Evolutionary conservation across 2,329 filamentous ascomycete species (phyloP).

Genomic region (Corinectria fuckeliana): DNA sequence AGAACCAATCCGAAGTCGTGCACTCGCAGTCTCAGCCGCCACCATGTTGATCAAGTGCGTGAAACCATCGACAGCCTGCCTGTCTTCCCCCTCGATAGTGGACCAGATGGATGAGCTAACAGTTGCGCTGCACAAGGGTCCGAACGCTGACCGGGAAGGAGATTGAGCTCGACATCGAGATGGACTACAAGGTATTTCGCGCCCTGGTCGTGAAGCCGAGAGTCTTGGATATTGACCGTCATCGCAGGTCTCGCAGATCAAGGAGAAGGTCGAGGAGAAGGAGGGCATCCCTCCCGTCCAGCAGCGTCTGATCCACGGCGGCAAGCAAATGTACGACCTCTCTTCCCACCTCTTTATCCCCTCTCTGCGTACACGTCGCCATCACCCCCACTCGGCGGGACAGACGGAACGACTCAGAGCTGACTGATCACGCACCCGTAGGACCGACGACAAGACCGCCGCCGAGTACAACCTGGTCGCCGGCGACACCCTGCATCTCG

Average conservation of each 20-base stretch:
- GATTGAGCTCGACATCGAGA: conserved; percentile 97
- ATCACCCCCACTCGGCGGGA: too few relatives aligned
- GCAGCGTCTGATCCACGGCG: conserved; percentile 93
- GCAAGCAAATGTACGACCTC: conserved; percentile 87
- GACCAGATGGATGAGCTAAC: conserved; percentile 28
- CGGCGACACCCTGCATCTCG: conserved; percentile 92
- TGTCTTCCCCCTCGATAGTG: too few relatives aligned
- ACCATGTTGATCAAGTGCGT: conserved; percentile 60
- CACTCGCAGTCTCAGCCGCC: conserved; percentile 15
- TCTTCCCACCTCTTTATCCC: neutral
- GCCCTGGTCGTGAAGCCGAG: neutral
- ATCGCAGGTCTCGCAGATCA: conserved; percentile 86
- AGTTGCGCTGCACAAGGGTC: conserved; percentile 71
- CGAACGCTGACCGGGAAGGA: conserved; percentile 98
- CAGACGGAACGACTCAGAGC: neutral
- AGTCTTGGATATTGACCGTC: conserved; percentile 17
- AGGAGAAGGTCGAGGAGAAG: conserved; percentile 99
- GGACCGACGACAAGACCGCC: conserved; percentile 94
- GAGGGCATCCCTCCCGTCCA: conserved; percentile 97
- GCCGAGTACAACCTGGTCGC: conserved; percentile 89
- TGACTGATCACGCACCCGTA: conserved; percentile 46
- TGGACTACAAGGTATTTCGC: conserved; percentile 81
- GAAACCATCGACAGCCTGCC: neutral
- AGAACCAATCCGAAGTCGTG: neutral
- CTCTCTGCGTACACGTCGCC: neutral